These are phyloP conservation scores for Nemania bipapillata DNA, from an alignment of 2,329 filamentous ascomycete genomes.

Conservation along the genomic window DNA sequence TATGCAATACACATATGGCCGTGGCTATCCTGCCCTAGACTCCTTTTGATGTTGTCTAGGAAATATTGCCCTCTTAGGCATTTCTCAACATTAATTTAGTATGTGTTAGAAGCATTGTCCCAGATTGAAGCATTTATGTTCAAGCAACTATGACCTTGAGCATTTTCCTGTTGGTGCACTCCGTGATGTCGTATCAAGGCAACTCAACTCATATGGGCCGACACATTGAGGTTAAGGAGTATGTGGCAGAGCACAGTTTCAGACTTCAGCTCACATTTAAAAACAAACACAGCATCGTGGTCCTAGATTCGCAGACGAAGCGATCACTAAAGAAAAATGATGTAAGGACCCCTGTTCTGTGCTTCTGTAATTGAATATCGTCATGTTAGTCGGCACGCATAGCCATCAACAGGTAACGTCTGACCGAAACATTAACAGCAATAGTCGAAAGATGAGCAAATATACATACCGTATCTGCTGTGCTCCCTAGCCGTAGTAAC, in stretches of 20 bases:
- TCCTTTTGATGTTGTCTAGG: not conserved
- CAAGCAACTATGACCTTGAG: not conserved
- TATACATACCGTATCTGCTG: not conserved
- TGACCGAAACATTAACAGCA: not conserved
- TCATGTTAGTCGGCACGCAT: not conserved
- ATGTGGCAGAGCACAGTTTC: conserved; percentile 1
- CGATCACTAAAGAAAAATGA: too few relatives aligned
- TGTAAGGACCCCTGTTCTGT: not conserved
- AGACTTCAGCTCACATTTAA: not conserved
- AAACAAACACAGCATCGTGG: not conserved
- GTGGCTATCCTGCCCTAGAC: not conserved
- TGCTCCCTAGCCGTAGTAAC: not conserved
- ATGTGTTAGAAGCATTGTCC: not conserved
- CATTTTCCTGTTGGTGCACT: not conserved
- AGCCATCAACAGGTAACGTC: not conserved
- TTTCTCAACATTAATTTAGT: not conserved
- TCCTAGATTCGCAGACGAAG: not conserved
- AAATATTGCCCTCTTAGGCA: not conserved
- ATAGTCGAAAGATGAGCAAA: not conserved
- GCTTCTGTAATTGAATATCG: not conserved
- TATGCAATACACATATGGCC: not conserved
- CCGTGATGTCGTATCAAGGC: not conserved
- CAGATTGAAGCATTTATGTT: not conserved
- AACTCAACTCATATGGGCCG: conserved; percentile 1
- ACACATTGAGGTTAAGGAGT: not conserved